phyloP scores from a whole-genome alignment of 1,284 basidiomycete species.

The Fomitopsis betulina region DNA sequence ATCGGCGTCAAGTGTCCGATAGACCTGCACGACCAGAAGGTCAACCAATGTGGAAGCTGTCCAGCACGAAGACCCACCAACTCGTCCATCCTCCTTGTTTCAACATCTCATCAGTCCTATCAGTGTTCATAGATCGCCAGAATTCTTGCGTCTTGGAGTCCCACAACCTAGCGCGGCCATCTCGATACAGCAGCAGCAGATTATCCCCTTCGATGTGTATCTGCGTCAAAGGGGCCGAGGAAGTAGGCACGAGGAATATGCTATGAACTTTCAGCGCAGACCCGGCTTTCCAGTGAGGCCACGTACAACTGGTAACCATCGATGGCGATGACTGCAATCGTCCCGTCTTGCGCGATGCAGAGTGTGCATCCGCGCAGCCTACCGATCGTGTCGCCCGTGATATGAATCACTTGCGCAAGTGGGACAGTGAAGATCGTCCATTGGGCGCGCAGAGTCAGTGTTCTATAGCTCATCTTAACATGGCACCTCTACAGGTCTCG shows the following conservation, averaged over 20 bases:
- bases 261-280: conserved; percentile 30
- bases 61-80: conserved; percentile 40
- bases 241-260: conserved; percentile 67
- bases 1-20: neutral
- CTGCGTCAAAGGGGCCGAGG: conserved; percentile 49
- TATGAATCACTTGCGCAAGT: conserved; percentile 52
- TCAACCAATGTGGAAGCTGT: neutral
- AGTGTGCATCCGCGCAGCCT: conserved; percentile 68
- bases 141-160: conserved; percentile 84
- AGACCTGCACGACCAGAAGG: conserved; percentile 4
- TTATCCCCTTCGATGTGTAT: conserved; percentile 71
- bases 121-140: conserved; percentile 73
- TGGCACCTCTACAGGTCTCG: neutral
- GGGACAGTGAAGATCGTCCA: conserved; percentile 71
- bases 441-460: conserved; percentile 57
- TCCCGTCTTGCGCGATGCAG: conserved; percentile 77
- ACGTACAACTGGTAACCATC: conserved; percentile 75
- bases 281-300: neutral
- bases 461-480: conserved; percentile 31
- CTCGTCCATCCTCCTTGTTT: conserved; percentile 67
- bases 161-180: conserved; percentile 83
- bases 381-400: conserved; percentile 53
- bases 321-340: conserved; percentile 75
- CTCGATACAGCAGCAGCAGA: conserved; percentile 74
- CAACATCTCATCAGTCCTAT: conserved; percentile 76